Base-by-base conservation (phyloP, 345 rosid genomes). In the Kandelia obovata region DNA sequence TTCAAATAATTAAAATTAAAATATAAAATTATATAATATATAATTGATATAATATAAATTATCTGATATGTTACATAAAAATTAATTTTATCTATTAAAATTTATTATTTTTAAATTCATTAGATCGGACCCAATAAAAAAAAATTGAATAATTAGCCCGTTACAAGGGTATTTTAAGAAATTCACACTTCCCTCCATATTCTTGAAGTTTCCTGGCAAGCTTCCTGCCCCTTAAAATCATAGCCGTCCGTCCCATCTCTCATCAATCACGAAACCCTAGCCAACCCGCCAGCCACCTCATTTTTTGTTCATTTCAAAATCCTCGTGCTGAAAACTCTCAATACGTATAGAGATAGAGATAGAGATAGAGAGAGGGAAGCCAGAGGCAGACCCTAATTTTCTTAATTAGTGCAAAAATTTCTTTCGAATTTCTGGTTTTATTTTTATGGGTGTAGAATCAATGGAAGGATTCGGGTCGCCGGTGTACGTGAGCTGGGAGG, bases 401-500 rank as follows among this genome's bases (percentile, higher is more conserved):
- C 1, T 32, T 6, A 32, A 32, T 32, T 34, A 7, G 7, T 7
- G 37, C 9, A 34, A 34, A 7, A 0, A 34, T 34, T 34, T 34
- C 37, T 34, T 34, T 34, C 37, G 37, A 34, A 34, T 34, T 34
- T 34, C 37, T 9, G 9, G 1, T 34, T 7, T 34, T 34, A 7
- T 34, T 34, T 7, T 34, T 34, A 0, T 1, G 10, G 10, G 37
- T 34, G 9, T 74, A 61, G 62, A 61, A 46, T 58, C 32, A 49
- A 58, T 75, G 82, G 80, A 62, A 53, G 51, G 58, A 34, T 59
- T 58, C 9, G 28, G 55, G 71, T 71, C 85, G 77, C 58, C 80
- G 17, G 32, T 77, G 39, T 92, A 92, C 77, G 83, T 77, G 27
- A 78, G 88, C 46, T 92, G 97, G 97, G 88, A 79, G 61, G 92